Evolutionary conservation across 495 filamentous ascomycete species (phyloP), one percentile per base, ranked within the genome.

Genomic region (Aspergillus heteromorphus): DNA sequence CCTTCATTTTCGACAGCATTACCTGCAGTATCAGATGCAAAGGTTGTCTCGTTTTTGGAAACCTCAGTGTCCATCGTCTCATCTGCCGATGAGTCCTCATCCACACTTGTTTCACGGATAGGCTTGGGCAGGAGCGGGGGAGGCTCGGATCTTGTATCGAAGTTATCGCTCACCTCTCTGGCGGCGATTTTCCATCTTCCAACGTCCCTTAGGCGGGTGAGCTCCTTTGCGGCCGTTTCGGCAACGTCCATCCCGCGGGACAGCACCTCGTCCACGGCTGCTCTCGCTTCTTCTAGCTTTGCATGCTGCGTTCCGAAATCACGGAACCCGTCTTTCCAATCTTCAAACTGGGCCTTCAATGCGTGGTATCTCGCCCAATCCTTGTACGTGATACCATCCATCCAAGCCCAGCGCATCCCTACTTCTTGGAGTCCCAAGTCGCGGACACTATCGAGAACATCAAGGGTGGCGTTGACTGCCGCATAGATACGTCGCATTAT

Each of bases 401-500:
- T 95, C 87, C 89, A 95, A 1, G 92, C 91, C 92, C 95, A 99
- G 54, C 93, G 89, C 82, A 95, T 92, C 38, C 95, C 95, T 50
- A 99, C 89, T 63, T 96, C 92, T 64, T 96, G 91, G 7, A 99
- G 77, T 2, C 91, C 91, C 7, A 96, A 77, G 58, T 97, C 91
- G 18, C 89, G 82, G 52, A 96, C 91, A 49, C 81, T 79, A 58
- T 93, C 88, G 31, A 99, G 79, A 30, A 95, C 87, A 51, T 82
- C 78, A 21, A 97, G 80, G 7, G 92, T 95, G 18, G 85, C 87
- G 53, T 89, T 72, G n/a, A 91, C 82, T 8, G 91, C 88, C 34
- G 84, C 79, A 49, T 79, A 82, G 40, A 96, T 85, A 14, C 89
- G 78, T 11, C 73, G 72, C 50, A 84, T 72, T 19, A 88, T 81